A percentile compares a stretch with the other conserved stretches of the same genome.
Conservation (phyloP, 116 monocot genomes). For the Posidonia oceanica region DNA sequence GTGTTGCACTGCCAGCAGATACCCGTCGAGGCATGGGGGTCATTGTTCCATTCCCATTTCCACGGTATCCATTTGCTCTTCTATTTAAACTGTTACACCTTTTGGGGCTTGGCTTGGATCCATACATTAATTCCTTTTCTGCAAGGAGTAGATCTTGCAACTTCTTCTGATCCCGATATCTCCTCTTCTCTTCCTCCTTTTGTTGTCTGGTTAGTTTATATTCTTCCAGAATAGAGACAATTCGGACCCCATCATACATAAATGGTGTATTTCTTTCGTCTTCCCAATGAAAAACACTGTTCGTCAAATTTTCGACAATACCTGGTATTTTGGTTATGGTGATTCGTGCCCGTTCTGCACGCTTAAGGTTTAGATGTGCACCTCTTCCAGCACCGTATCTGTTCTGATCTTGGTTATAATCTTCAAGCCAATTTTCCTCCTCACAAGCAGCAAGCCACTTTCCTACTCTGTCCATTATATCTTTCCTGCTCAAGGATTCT, state of each 20-base stretch:
- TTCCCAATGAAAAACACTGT: slow-evolving; percentile 60
- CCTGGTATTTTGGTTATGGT: slow-evolving; percentile 80
- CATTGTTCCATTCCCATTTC: slow-evolving; percentile 55
- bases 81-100: slow-evolving; percentile 44
- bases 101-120: slow-evolving; percentile 59
- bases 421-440: slow-evolving; percentile 93
- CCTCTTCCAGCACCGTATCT: slow-evolving; percentile 75
- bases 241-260: slow-evolving; percentile 50
- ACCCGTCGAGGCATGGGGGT: slow-evolving; percentile 48
- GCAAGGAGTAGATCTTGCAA: slow-evolving; percentile 54
- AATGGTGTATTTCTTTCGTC: slow-evolving; percentile 53
- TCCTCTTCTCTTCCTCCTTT: slow-evolving; percentile 69
- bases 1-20: slow-evolving; percentile 48
- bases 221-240: slow-evolving; percentile 60
- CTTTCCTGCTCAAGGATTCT: slow-evolving; percentile 66
- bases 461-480: slow-evolving; percentile 81
- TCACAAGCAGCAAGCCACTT: slow-evolving; percentile 87
- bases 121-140: slow-evolving; percentile 59
- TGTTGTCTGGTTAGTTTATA: slow-evolving; percentile 60
- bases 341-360: slow-evolving; percentile 75
- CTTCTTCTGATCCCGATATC: slow-evolving; percentile 76
- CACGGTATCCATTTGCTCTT: slow-evolving; percentile 25
- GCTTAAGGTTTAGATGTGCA: slow-evolving; percentile 76
- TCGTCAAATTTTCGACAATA: slow-evolving; percentile 52
- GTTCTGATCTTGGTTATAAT: slow-evolving; percentile 76